Evolutionary conservation across 169 alveolate genomes (phyloP).

Genomic region (Cystoisospora suis): DNA sequence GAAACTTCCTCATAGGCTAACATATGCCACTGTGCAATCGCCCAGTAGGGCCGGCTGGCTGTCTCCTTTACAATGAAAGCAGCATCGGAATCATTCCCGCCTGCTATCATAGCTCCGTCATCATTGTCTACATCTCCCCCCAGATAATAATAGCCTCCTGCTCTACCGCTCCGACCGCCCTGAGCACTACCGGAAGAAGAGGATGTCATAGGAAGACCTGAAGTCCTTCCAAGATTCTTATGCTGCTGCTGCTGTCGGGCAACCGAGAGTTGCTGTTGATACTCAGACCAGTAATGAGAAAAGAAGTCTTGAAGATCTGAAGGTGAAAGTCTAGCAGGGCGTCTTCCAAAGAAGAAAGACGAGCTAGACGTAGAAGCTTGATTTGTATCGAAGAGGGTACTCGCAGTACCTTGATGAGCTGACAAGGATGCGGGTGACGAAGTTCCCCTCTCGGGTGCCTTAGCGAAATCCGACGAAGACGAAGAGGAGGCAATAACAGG

Average conservation of each 20-base stretch:
- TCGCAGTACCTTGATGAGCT: background rate
- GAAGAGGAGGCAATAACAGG: background rate
- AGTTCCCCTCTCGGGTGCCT: background rate
- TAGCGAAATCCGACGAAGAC: background rate
- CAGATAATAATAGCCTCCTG: too few relatives aligned
- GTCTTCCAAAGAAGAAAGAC: background rate
- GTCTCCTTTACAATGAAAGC: background rate
- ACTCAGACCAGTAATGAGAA: background rate
- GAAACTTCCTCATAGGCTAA: background rate
- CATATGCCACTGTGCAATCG: conserved; percentile 23
- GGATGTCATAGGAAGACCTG: too few relatives aligned
- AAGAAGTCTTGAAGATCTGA: background rate
- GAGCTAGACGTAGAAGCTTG: background rate
- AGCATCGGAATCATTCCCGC: background rate
- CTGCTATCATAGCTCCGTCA: background rate
- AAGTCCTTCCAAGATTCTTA: background rate
- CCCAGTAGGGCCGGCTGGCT: conserved; percentile 13
- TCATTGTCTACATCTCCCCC: background rate
- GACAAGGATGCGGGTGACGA: background rate
- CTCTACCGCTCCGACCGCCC: too few relatives aligned
- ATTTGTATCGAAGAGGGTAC: too few relatives aligned
- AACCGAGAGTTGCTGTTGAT: background rate
- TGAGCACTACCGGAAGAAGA: too few relatives aligned
- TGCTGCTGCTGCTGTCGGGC: background rate
- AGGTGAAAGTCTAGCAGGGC: background rate